Evolutionary conservation across 352 stramenopile species (phyloP).

Genomic region (Phytophthora cactorum): DNA sequence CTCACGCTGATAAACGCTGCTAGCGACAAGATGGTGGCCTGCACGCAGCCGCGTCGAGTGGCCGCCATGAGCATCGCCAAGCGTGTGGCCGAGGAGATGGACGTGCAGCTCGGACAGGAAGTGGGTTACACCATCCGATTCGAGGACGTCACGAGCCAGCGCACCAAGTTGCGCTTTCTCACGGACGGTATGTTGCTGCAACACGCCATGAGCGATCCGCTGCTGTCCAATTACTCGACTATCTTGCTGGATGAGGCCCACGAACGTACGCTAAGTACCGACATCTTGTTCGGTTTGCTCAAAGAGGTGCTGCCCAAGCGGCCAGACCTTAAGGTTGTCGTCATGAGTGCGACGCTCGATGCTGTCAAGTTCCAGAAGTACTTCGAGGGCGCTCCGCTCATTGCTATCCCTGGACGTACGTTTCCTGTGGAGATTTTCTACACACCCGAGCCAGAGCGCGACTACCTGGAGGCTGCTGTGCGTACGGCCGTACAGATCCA

Average conservation of each 20-base stretch:
- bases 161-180: conserved; percentile 86
- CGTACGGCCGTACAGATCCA: conserved; percentile 95
- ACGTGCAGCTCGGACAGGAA: conserved; percentile 96
- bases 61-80: conserved; percentile 98
- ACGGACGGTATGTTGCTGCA: conserved; percentile 97
- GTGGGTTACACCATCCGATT: conserved; percentile 99
- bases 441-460: conserved; percentile 95
- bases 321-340: conserved; percentile 97
- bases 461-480: conserved; percentile 97
- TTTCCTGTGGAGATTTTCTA: conserved; percentile 99
- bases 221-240: conserved; percentile 95
- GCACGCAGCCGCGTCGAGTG: conserved; percentile 98
- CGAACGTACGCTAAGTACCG: conserved; percentile 97
- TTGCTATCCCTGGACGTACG: conserved; percentile 95
- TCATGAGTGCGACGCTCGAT: conserved; percentile 99
- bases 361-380: conserved; percentile 96
- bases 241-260: conserved; percentile 99
- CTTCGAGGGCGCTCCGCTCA: conserved; percentile 94
- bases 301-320: conserved; percentile 96
- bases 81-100: conserved; percentile 99
- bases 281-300: conserved; percentile 98
- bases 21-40: conserved; percentile 89
- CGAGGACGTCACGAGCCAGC: conserved; percentile 94
- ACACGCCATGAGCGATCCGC: conserved; percentile 97
- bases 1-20: conserved; percentile 84